Conservation (phyloP, 2,329 filamentous ascomycete genomes). For the Apiospora pterosperma region DNA sequence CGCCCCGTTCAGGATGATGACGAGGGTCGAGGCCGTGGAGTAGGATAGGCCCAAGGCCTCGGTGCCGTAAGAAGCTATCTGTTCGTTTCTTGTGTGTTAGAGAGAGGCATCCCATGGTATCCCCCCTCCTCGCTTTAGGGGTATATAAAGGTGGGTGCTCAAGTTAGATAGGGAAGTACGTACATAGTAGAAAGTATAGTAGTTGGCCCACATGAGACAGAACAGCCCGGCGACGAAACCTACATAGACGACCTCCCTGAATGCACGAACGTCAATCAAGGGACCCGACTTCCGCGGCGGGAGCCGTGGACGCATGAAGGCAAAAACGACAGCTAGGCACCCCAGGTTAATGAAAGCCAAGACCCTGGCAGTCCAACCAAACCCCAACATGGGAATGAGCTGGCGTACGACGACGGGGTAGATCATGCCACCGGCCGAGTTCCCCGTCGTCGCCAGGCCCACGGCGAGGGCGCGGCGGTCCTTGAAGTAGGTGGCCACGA, state of each 20-base stretch:
- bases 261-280: conserved; percentile 25
- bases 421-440: conserved; percentile 51
- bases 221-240: conserved; percentile 34
- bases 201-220: conserved; percentile 36
- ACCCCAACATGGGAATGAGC: conserved; percentile 26
- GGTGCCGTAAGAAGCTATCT: conserved; percentile 31
- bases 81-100: background rate
- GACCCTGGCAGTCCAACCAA: conserved; percentile 29
- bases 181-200: conserved; percentile 42
- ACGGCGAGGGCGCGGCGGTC: conserved; percentile 53
- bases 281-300: conserved; percentile 28
- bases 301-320: conserved; percentile 28
- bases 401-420: conserved; percentile 41
- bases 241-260: conserved; percentile 28
- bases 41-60: conserved; percentile 32
- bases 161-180: conserved; percentile 11
- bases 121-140: background rate
- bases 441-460: conserved; percentile 56
- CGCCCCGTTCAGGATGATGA: conserved; percentile 37
- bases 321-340: conserved; percentile 68
- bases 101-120: background rate
- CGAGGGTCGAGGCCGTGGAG: conserved; percentile 29
- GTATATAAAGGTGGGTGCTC: background rate
- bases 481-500: conserved; percentile 61
- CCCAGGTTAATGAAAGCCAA: conserved; percentile 65